These are phyloP conservation scores for Periglandula ipomoeae DNA, from an alignment of 2,329 filamentous ascomycete genomes.

Conservation along the genomic window DNA sequence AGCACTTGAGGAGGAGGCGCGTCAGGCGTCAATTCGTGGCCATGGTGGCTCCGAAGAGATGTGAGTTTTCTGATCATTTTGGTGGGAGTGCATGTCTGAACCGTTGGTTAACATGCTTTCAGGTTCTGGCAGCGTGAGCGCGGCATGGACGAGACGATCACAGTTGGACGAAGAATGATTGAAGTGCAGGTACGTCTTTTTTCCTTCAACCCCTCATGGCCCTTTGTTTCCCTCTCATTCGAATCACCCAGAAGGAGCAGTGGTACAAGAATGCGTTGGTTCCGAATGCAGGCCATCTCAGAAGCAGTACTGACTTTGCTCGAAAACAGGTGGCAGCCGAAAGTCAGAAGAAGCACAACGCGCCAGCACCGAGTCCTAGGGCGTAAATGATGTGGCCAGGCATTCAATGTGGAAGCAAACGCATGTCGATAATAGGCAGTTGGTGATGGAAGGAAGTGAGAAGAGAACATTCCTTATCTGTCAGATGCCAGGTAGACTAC, in stretches of 20 bases:
- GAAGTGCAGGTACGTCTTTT: conserved; percentile 27
- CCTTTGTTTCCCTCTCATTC: not conserved
- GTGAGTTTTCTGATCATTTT: conserved; percentile 23
- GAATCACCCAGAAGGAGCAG: not conserved
- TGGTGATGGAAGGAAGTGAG: too few species aligned
- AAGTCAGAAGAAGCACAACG: not conserved
- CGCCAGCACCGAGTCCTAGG: not conserved
- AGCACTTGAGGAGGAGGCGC: conserved; percentile 55
- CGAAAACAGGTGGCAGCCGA: not conserved
- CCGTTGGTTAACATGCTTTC: not conserved
- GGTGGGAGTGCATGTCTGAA: not conserved
- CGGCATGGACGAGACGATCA: conserved; percentile 47
- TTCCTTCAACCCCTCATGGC: not conserved
- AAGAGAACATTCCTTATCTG: too few species aligned
- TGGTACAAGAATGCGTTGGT: not conserved
- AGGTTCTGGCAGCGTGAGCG: conserved; percentile 57
- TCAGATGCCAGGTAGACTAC: too few species aligned
- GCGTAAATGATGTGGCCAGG: not conserved
- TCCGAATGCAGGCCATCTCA: not conserved
- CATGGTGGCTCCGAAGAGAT: conserved; percentile 42
- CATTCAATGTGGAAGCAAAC: not conserved
- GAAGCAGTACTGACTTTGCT: not conserved
- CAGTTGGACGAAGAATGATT: conserved; percentile 47
- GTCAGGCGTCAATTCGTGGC: conserved; percentile 38
- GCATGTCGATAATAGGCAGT: too few species aligned